These are phyloP conservation scores for Neolentinus lepideus DNA, from an alignment of 1,284 basidiomycete genomes.

Conservation along the genomic window DNA sequence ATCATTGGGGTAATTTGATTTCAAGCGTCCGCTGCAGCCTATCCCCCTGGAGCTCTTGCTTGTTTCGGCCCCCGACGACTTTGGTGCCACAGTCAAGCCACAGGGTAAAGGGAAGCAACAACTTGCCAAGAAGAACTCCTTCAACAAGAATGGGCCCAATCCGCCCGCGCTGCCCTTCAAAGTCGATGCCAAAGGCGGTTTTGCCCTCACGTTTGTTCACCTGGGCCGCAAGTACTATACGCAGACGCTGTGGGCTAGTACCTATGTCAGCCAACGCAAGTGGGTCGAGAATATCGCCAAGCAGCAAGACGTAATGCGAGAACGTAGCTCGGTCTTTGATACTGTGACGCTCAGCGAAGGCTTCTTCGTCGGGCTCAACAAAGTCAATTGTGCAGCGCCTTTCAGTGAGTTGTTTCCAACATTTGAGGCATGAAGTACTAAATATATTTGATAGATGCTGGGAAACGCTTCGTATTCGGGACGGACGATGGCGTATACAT, in stretches of 20 bases:
- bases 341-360: constrained; percentile 81
- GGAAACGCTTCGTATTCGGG: constrained; percentile 88
- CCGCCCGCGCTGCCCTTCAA: constrained; percentile 39
- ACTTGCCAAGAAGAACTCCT: constrained; percentile 42
- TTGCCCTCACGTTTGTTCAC: constrained; percentile 90
- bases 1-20: background rate
- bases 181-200: constrained; percentile 80
- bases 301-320: constrained; percentile 82
- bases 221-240: constrained; percentile 92
- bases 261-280: constrained; percentile 82
- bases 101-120: constrained; percentile 12
- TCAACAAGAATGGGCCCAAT: constrained; percentile 48
- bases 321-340: constrained; percentile 86
- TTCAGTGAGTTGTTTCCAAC: constrained; percentile 62
- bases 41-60: constrained; percentile 94
- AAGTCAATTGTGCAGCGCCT: constrained; percentile 92
- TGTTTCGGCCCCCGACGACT: constrained; percentile 77
- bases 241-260: constrained; percentile 89
- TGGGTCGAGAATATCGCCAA: constrained; percentile 93
- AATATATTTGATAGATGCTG: constrained; percentile 50
- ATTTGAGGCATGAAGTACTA: background rate
- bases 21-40: constrained; percentile 45
- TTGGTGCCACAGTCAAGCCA: constrained; percentile 20
- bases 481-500: constrained; percentile 97
- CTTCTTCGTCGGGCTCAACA: constrained; percentile 78